Conservation (phyloP, 805 yeast species). For the Yarrowia sp. region DNA sequence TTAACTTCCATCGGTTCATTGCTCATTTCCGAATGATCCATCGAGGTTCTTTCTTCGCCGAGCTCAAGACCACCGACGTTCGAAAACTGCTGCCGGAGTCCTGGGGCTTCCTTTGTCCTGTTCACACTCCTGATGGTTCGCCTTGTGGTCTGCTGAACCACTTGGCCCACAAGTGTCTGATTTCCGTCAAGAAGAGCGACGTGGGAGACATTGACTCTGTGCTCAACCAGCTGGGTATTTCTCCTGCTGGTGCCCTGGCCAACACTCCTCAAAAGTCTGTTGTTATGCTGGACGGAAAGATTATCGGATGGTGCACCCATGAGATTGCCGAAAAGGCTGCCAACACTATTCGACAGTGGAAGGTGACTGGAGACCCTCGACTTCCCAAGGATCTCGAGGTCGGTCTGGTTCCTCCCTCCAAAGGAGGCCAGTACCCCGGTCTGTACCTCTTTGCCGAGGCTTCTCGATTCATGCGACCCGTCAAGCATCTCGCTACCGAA, state of each 20-base stretch:
- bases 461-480: conserved; percentile 95
- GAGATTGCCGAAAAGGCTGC: conserved; percentile 82
- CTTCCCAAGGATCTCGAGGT: conserved; percentile 85
- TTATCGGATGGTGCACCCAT: conserved; percentile 93
- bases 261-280: conserved; percentile 88
- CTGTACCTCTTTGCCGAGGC: conserved; percentile 85
- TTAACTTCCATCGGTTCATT: conserved; percentile 92
- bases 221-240: conserved; percentile 70
- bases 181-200: conserved; percentile 73
- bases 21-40: conserved; percentile 99
- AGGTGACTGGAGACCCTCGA: conserved; percentile 73
- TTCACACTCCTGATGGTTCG: conserved; percentile 98
- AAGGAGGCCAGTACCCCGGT: conserved; percentile 97
- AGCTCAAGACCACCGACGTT: conserved; percentile 94
- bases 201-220: conserved; percentile 66
- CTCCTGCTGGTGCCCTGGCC: conserved; percentile 71
- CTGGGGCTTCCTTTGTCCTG: conserved; percentile 99
- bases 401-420: conserved; percentile 94
- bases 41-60: conserved; percentile 98
- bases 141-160: conserved; percentile 98
- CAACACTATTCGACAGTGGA: conserved; percentile 88
- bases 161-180: conserved; percentile 89
- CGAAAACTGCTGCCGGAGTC: conserved; percentile 95
- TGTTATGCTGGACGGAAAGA: conserved; percentile 88
- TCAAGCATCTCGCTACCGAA: conserved; percentile 79